Conservation (phyloP, 768 basidiomycete species). For the Trametopsis cervina region DNA sequence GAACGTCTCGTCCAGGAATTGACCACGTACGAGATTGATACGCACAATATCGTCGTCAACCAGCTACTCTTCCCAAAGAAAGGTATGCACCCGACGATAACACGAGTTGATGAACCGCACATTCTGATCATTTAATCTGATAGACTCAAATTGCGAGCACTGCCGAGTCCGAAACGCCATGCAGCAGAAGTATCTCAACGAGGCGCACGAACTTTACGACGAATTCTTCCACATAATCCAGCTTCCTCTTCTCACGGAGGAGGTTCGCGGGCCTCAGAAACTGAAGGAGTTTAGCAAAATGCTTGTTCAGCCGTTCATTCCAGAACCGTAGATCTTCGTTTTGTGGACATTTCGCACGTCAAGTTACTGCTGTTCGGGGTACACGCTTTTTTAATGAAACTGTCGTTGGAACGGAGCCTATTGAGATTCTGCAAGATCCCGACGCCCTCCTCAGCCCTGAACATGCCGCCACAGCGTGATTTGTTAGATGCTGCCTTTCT, state of each 20-base stretch:
- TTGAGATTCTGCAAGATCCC: no score
- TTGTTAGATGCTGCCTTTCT: no score
- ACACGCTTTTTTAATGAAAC: neutral
- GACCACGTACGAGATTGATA: constrained; percentile 92
- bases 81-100: constrained; percentile 39
- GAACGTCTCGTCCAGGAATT: constrained; percentile 96
- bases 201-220: constrained; percentile 95
- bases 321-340: constrained; percentile 21
- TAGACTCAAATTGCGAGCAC: constrained; percentile 92
- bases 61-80: constrained; percentile 92
- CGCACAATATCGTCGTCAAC: constrained; percentile 98
- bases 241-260: constrained; percentile 91
- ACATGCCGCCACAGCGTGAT: no score
- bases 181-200: constrained; percentile 96
- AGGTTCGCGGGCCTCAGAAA: constrained; percentile 93
- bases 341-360: neutral
- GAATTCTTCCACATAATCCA: constrained; percentile 97
- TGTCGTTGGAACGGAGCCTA: neutral
- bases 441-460: no score
- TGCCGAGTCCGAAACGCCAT: constrained; percentile 92
- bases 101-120: neutral
- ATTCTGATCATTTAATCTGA: neutral
- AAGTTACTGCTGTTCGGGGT: neutral
- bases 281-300: constrained; percentile 90
- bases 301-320: constrained; percentile 76